Conservation (phyloP, 2,329 filamentous ascomycete genomes). For the Atkinsonella hypoxylon region DNA sequence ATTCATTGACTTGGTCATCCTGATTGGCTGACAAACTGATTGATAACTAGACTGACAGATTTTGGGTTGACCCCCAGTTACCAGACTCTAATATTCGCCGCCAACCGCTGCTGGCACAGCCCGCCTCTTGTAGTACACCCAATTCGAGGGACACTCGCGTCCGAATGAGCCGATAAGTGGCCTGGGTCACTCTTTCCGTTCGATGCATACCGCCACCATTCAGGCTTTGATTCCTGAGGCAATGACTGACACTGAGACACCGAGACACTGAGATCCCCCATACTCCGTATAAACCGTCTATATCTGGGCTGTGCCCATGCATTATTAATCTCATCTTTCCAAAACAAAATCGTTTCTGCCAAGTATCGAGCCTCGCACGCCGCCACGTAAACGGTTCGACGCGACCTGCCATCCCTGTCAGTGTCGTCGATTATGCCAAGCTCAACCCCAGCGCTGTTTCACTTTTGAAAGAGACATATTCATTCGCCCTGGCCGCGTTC, state of each 20-base stretch:
- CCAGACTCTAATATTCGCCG: not conserved
- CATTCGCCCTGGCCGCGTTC: conserved; percentile 12
- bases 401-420: conserved; percentile 6
- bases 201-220: not conserved
- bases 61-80: not conserved
- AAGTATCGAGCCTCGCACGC: not conserved
- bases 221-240: conserved; percentile 1
- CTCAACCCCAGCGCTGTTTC: conserved; percentile 13
- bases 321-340: too few species aligned
- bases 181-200: conserved; percentile 2
- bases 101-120: not conserved
- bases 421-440: conserved; percentile 11
- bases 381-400: conserved; percentile 1
- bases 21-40: too few species aligned
- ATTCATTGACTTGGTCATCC: too few species aligned
- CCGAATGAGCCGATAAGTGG: conserved; percentile 4
- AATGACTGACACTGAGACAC: conserved; percentile 1
- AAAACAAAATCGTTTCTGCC: not conserved
- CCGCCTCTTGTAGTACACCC: too few species aligned
- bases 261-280: too few species aligned
- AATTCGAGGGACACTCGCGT: not conserved
- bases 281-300: too few species aligned
- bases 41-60: too few species aligned
- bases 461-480: conserved; percentile 12
- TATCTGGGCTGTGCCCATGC: too few species aligned